phyloP scores from a whole-genome alignment of 2,329 filamentous ascomycete species.

The Alternaria conjuncta region DNA sequence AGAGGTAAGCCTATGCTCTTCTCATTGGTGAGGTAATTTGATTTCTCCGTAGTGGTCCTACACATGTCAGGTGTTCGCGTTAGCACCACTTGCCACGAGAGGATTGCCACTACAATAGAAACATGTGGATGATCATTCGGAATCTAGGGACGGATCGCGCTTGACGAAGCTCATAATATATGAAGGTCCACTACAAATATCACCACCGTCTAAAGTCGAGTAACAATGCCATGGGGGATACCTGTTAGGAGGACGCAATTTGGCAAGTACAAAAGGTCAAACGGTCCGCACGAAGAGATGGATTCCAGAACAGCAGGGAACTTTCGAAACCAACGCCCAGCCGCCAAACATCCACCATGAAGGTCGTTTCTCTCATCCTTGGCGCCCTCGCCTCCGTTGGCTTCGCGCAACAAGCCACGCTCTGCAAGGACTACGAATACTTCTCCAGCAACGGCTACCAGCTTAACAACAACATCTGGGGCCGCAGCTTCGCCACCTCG shows the following conservation, averaged over 20 bases:
- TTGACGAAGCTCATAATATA: constrained; percentile 3
- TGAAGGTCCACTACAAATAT: constrained; percentile 4
- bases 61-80: constrained; percentile 3
- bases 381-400: constrained; percentile 5
- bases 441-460: constrained; percentile 29
- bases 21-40: constrained; percentile 9
- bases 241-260: background rate
- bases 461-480: constrained; percentile 36
- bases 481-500: constrained; percentile 19
- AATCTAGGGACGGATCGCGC: constrained; percentile 14
- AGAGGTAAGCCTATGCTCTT: background rate
- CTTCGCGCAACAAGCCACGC: constrained; percentile 10
- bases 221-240: background rate
- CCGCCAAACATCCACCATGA: constrained; percentile 4
- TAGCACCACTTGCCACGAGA: background rate
- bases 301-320: background rate
- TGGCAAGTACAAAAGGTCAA: constrained; percentile 4
- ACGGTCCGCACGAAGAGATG: background rate
- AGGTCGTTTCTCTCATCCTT: constrained; percentile 8
- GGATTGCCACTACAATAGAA: background rate
- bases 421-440: constrained; percentile 29
- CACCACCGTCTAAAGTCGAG: constrained; percentile 11
- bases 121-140: constrained; percentile 2
- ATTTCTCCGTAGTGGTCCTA: background rate
- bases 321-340: background rate